These are phyloP conservation scores for Protomyces inundatus DNA, from an alignment of 1,139 yeast genomes.

Conservation along the genomic window DNA sequence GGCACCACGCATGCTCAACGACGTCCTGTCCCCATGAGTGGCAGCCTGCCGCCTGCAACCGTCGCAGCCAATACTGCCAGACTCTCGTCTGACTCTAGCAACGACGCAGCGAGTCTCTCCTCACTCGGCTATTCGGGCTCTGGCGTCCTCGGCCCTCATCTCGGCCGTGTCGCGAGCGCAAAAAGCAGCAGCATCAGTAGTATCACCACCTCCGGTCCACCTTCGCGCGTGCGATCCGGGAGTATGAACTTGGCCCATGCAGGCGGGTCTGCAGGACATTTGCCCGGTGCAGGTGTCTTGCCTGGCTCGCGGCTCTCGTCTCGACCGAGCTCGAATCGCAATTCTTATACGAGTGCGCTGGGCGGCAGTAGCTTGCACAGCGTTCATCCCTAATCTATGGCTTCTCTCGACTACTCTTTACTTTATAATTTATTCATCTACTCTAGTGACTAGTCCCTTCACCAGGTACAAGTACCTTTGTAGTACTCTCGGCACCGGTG, in stretches of 20 bases:
- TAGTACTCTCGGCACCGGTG: too few species aligned
- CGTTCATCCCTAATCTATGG: background rate
- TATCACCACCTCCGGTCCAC: background rate
- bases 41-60: background rate
- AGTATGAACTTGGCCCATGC: background rate
- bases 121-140: background rate
- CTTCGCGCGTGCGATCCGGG: background rate
- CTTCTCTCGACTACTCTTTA: too few species aligned
- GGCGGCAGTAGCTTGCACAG: background rate
- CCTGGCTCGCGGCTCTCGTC: background rate
- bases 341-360: background rate
- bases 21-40: background rate
- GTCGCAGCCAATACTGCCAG: background rate
- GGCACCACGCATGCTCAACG: too few species aligned
- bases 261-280: background rate
- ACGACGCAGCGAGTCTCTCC: background rate
- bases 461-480: too few species aligned
- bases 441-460: too few species aligned
- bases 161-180: background rate
- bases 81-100: background rate
- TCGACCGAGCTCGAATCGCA: background rate
- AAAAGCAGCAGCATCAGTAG: background rate
- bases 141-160: background rate
- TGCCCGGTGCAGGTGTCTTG: background rate
- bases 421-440: too few species aligned